Percentiles rank a stretch among this genome's conserved stretches.
Conservation (phyloP, 345 rosid species). For the Aquilaria malaccensis region DNA sequence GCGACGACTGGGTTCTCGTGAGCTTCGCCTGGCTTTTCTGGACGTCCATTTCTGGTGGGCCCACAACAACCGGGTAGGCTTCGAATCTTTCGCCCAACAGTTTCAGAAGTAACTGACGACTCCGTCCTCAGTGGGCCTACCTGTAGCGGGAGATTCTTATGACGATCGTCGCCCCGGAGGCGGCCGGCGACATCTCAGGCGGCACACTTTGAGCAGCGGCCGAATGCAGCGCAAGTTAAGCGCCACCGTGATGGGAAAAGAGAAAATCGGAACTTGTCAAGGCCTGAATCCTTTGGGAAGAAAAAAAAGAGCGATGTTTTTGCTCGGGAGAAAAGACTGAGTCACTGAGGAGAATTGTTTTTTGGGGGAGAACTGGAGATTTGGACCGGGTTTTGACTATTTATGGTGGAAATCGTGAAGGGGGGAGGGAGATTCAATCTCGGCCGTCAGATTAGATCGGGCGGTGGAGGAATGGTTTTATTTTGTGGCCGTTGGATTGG, state of each 20-base stretch:
- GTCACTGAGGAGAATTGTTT: slow-evolving; percentile 7
- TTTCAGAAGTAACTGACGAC: no score
- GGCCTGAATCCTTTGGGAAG: no score
- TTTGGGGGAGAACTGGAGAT: slow-evolving; percentile 3
- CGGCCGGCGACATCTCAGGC: slow-evolving; percentile 41
- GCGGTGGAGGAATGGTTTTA: slow-evolving; percentile 14
- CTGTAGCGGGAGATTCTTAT: slow-evolving; percentile 51
- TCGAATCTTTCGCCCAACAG: slow-evolving; percentile 4
- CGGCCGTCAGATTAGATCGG: slow-evolving; percentile 40
- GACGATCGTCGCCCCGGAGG: slow-evolving; percentile 18
- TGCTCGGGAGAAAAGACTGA: slow-evolving; percentile 9
- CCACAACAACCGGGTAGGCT: slow-evolving; percentile 8
- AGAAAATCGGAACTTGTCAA: slow-evolving; percentile 2
- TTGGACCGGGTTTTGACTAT: slow-evolving; percentile 27
- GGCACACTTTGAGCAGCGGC: slow-evolving; percentile 28
- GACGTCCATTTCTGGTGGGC: slow-evolving; percentile 42
- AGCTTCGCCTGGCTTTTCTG: slow-evolving; percentile 58
- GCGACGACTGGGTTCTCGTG: slow-evolving; percentile 73
- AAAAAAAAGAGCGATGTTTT: background rate
- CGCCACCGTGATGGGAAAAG: slow-evolving; percentile 9
- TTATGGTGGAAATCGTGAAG: slow-evolving; percentile 24
- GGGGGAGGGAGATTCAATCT: slow-evolving; percentile 31
- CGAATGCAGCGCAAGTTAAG: slow-evolving; percentile 25
- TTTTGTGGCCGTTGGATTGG: slow-evolving; percentile 38
- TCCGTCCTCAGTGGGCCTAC: slow-evolving; percentile 16